These are phyloP conservation scores for Schizophyllum amplum DNA, from an alignment of 1,284 basidiomycete species.

Conservation along the genomic window DNA sequence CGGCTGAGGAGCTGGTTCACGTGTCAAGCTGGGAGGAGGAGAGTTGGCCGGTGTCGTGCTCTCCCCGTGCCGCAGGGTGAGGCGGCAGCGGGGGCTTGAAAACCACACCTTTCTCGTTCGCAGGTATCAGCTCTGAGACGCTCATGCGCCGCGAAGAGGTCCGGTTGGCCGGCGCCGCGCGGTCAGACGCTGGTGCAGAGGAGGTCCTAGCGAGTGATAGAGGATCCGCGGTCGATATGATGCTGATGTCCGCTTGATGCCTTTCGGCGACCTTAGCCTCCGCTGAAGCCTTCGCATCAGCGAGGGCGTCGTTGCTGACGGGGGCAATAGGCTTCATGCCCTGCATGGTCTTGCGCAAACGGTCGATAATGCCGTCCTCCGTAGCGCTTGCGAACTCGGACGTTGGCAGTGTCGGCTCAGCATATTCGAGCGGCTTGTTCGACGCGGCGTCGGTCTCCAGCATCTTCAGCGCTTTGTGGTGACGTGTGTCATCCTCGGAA, in stretches of 20 bases:
- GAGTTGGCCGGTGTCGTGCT: slow-evolving; percentile 7
- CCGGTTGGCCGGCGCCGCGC: slow-evolving; percentile 1
- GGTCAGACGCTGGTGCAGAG: not conserved
- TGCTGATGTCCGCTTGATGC: slow-evolving; percentile 36
- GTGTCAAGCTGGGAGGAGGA: slow-evolving; percentile 3
- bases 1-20: slow-evolving; percentile 28
- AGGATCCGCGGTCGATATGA: slow-evolving; percentile 17
- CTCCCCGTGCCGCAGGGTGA: not conserved
- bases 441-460: slow-evolving; percentile 26
- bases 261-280: slow-evolving; percentile 63
- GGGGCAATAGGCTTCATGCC: slow-evolving; percentile 53
- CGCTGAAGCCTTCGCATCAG: slow-evolving; percentile 62
- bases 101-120: slow-evolving; percentile 1
- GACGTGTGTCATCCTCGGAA: slow-evolving; percentile 32
- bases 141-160: slow-evolving; percentile 33
- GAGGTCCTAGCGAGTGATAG: slow-evolving; percentile 6
- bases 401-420: slow-evolving; percentile 3
- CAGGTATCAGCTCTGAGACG: slow-evolving; percentile 42
- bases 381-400: not conserved
- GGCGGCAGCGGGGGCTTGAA: not conserved
- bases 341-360: slow-evolving; percentile 61
- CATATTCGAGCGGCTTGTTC: slow-evolving; percentile 12
- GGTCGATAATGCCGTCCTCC: slow-evolving; percentile 45
- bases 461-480: slow-evolving; percentile 41
- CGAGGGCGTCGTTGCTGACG: slow-evolving; percentile 49